A percentile compares a stretch with the other conserved stretches of the same genome.
Conservation (phyloP, 2,329 filamentous ascomycete species). For the Aspergillus pseudoviridinutans region DNA sequence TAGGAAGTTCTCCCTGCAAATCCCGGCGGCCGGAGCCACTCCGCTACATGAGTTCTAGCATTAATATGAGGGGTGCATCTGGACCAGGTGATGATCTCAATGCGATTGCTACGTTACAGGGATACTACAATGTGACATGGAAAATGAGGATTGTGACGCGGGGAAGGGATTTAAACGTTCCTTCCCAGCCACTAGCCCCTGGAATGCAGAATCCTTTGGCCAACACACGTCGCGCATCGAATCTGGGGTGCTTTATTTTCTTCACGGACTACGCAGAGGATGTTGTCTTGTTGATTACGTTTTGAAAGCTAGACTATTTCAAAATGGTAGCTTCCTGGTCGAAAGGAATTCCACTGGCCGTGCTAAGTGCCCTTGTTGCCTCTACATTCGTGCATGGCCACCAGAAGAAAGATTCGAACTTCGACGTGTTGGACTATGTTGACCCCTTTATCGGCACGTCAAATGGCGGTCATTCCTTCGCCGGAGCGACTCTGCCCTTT, state of each 20-base stretch:
- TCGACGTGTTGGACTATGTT: conserved; percentile 40
- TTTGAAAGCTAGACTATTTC: background rate
- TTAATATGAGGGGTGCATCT: background rate
- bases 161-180: background rate
- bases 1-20: background rate
- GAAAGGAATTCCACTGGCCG: background rate
- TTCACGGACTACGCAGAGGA: background rate
- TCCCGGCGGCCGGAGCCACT: background rate
- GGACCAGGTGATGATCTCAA: background rate
- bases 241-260: background rate
- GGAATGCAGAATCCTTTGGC: background rate
- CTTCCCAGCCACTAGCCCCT: background rate
- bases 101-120: background rate
- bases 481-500: conserved; percentile 54
- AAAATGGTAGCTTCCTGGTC: background rate
- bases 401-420: background rate
- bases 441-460: conserved; percentile 55
- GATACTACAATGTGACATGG: background rate
- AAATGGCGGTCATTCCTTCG: conserved; percentile 56
- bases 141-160: background rate
- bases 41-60: background rate
- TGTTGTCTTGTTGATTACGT: background rate
- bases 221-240: background rate
- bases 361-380: background rate
- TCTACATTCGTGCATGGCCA: background rate